phyloP scores from a whole-genome alignment of 352 stramenopile species.

The Globisporangium middletonii region DNA sequence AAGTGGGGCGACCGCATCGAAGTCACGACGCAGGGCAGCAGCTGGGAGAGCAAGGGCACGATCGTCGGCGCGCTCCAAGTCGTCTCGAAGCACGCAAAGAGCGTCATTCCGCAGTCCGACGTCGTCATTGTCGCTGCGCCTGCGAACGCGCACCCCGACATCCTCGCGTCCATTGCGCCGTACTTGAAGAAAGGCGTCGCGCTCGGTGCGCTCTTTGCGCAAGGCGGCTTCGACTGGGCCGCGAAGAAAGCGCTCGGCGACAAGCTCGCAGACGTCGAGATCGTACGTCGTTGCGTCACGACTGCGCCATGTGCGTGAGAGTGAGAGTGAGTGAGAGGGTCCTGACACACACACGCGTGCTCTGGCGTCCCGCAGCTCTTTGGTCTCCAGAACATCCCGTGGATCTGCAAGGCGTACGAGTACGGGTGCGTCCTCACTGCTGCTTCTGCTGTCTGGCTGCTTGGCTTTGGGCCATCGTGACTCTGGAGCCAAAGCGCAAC shows the following conservation, averaged over 20 bases:
- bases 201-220: constrained; percentile 86
- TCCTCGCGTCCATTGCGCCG: constrained; percentile 68
- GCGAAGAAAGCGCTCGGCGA: constrained; percentile 83
- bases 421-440: constrained; percentile 47
- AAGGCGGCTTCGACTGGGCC: constrained; percentile 92
- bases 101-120: constrained; percentile 84
- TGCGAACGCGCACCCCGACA: constrained; percentile 82
- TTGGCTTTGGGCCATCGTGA: not conserved
- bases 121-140: constrained; percentile 89
- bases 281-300: constrained; percentile 26
- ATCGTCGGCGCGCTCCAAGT: constrained; percentile 65
- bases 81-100: constrained; percentile 77
- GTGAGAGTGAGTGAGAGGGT: constrained; percentile 11
- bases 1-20: constrained; percentile 75
- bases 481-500: not conserved
- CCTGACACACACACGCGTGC: not conserved
- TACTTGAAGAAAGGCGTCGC: constrained; percentile 84
- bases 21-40: constrained; percentile 78
- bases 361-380: constrained; percentile 56
- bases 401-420: constrained; percentile 90
- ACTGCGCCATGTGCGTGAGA: constrained; percentile 2
- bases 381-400: constrained; percentile 92
- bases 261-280: constrained; percentile 46
- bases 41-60: constrained; percentile 75
- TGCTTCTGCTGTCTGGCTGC: not conserved